These are phyloP conservation scores for Zygoascus ofunaensis DNA, from an alignment of 805 yeast species.

Conservation along the genomic window DNA sequence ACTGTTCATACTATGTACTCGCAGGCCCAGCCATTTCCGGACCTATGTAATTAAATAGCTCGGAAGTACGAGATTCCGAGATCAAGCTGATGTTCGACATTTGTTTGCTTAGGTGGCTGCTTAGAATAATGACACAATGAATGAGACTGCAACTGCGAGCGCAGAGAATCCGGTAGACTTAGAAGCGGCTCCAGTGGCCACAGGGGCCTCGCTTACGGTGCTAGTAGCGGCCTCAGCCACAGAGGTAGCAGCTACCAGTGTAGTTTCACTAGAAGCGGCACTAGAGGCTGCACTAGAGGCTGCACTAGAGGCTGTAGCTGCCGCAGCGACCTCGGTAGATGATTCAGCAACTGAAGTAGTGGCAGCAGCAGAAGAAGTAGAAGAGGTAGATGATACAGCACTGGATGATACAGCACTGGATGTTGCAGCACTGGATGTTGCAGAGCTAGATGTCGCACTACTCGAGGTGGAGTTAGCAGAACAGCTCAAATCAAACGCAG, in stretches of 20 bases:
- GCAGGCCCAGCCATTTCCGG: too few relatives aligned
- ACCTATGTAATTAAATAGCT: too few relatives aligned
- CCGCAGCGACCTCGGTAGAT: conserved; percentile 19
- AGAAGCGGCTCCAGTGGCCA: neutral
- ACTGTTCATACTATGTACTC: too few relatives aligned
- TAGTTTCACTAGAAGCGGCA: conserved; percentile 1
- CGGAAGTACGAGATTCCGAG: too few relatives aligned
- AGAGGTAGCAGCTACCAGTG: conserved; percentile 3
- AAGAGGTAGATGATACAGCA: conserved; percentile 9
- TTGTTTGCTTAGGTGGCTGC: too few relatives aligned
- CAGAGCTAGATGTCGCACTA: conserved; percentile 12
- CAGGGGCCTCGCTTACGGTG: neutral
- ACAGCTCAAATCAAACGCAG: conserved; percentile 16
- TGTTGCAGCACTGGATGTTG: conserved; percentile 7
- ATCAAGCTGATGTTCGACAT: too few relatives aligned
- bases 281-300: conserved; percentile 2
- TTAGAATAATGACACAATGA: neutral
- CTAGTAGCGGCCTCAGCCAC: neutral
- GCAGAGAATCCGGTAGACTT: neutral
- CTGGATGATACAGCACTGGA: conserved; percentile 10
- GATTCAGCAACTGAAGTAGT: conserved; percentile 14
- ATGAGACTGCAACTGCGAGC: neutral
- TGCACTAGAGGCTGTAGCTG: conserved; percentile 16
- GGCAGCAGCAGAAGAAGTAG: conserved; percentile 5
- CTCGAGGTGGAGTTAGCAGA: conserved; percentile 8